These are phyloP conservation scores for Lecanicillium sp. DNA, from an alignment of 2,329 filamentous ascomycete genomes.

Conservation along the genomic window DNA sequence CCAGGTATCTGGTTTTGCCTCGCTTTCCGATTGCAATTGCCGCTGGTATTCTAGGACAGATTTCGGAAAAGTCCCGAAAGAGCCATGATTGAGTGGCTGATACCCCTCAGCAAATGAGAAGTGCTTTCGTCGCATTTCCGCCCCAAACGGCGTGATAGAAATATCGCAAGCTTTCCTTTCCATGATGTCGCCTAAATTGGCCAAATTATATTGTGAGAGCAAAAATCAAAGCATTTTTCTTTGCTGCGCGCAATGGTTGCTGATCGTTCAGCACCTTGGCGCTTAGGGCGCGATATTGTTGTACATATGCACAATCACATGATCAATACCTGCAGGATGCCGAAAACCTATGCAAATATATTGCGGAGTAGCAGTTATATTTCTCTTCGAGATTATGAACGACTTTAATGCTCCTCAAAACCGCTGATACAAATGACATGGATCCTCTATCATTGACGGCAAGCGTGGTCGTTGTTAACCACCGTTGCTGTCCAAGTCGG, in stretches of 20 bases:
- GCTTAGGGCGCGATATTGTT: not conserved
- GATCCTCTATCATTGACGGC: not conserved
- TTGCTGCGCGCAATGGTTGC: too few species aligned
- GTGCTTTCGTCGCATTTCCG: slow-evolving; percentile 24
- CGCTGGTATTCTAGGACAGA: slow-evolving; percentile 47
- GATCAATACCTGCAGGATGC: not conserved
- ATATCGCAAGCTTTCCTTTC: too few species aligned
- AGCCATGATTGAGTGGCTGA: slow-evolving; percentile 42
- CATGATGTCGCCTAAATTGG: too few species aligned
- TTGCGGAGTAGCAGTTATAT: too few species aligned
- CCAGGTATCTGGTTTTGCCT: slow-evolving; percentile 59
- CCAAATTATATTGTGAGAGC: too few species aligned
- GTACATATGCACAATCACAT: not conserved
- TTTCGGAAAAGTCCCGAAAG: slow-evolving; percentile 61
- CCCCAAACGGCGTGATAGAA: slow-evolving; percentile 17
- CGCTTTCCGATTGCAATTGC: slow-evolving; percentile 48
- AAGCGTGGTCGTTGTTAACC: not conserved
- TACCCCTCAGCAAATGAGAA: slow-evolving; percentile 28
- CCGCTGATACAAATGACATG: too few species aligned
- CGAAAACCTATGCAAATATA: not conserved
- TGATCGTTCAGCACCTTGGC: too few species aligned
- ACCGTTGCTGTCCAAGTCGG: not conserved
- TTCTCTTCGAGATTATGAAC: too few species aligned
- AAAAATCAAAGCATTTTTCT: too few species aligned
- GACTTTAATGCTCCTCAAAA: too few species aligned